Base-by-base conservation (phyloP, 169 alveolate species). In the Plasmodium inui region DNA sequence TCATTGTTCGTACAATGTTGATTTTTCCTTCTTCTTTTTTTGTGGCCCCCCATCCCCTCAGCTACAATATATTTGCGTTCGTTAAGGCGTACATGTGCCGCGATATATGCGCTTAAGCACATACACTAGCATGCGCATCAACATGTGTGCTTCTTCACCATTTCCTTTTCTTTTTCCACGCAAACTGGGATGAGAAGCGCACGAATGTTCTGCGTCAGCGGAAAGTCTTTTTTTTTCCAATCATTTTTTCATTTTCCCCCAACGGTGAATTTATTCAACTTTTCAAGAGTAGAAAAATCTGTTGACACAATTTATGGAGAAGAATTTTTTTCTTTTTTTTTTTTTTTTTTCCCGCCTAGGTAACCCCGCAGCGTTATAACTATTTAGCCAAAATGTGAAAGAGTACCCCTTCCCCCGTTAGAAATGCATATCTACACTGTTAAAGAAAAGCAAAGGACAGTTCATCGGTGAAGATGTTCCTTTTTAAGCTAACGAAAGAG, bases 401-500 rank as follows among this genome's bases (percentile, higher is more conserved):
- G 26, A n/a, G 74, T n/a, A 61, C 28, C n/a, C 74, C 28, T 19
- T 61, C 32, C 14, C 32, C 74, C 22, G 26, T 22, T 61, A 6
- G 10, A n/a, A 61, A 61, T 19, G 74, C 74, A 22, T 61, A 22
- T 61, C 32, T 26, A 61, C 32, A 61, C 32, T 61, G 32, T 26
- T 46, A 46, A 17, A 70, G 39, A 88, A 22, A 81, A 90, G n/a
- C 8, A 19, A 39, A 17, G 70, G 17, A 67, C 30, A 32, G 19
- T 34, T 41, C n/a, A 83, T 22, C 74, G 28, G 10, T 28, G 26
- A 84, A 46, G 53, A 74, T 83, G 57, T 90, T 81, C 73, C 74
- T 55, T 67, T 67, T 72, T 55, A 82, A 81, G 72, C 74, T 80
- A 17, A 71, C 28, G 82, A 81, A 70, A 37, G 39, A 81, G 14